Evolutionary conservation across 2,329 filamentous ascomycete species (phyloP).

Genomic region (Aureobasidium sp.): DNA sequence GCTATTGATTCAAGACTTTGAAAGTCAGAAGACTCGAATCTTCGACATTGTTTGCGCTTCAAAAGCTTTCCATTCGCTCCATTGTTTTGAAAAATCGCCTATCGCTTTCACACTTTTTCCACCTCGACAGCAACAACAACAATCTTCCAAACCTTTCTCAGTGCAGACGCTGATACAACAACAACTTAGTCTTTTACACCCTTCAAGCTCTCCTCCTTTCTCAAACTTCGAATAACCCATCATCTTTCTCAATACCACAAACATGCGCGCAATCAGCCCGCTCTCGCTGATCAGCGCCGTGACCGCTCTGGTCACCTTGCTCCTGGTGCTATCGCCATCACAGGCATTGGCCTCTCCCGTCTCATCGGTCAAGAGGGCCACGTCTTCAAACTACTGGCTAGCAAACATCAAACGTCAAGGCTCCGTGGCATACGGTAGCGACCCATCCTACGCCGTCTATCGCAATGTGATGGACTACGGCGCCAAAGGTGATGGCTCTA

Average conservation of each 20-base stretch:
- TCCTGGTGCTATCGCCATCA: slow-evolving; percentile 2
- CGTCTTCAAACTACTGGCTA: slow-evolving; percentile 57
- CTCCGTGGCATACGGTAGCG: slow-evolving; percentile 51
- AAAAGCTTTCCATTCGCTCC: slow-evolving; percentile 9
- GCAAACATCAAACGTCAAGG: slow-evolving; percentile 61
- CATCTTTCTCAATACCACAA: slow-evolving; percentile 2
- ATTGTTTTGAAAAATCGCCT: slow-evolving; percentile 5
- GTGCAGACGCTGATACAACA: slow-evolving; percentile 12
- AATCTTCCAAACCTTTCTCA: not conserved
- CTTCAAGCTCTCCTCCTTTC: slow-evolving; percentile 12
- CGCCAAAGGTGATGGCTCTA: slow-evolving; percentile 49
- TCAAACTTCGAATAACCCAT: slow-evolving; percentile 3
- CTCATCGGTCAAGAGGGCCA: slow-evolving; percentile 18
- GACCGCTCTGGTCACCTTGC: slow-evolving; percentile 6
- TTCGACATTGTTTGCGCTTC: slow-evolving; percentile 1
- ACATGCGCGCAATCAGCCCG: slow-evolving; percentile 7
- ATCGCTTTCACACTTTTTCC: slow-evolving; percentile 5
- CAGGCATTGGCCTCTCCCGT: slow-evolving; percentile 9
- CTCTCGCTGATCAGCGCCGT: slow-evolving; percentile 9
- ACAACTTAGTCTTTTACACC: slow-evolving; percentile 11
- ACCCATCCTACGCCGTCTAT: slow-evolving; percentile 51
- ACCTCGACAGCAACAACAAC: not conserved
- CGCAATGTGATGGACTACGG: slow-evolving; percentile 40
- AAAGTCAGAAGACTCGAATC: slow-evolving; percentile 9
- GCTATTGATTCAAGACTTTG: slow-evolving; percentile 6